Evolutionary conservation across 2,329 filamentous ascomycete species (phyloP), one percentile per base, ranked within the genome.

Genomic region (Talaromyces funiculosus): DNA sequence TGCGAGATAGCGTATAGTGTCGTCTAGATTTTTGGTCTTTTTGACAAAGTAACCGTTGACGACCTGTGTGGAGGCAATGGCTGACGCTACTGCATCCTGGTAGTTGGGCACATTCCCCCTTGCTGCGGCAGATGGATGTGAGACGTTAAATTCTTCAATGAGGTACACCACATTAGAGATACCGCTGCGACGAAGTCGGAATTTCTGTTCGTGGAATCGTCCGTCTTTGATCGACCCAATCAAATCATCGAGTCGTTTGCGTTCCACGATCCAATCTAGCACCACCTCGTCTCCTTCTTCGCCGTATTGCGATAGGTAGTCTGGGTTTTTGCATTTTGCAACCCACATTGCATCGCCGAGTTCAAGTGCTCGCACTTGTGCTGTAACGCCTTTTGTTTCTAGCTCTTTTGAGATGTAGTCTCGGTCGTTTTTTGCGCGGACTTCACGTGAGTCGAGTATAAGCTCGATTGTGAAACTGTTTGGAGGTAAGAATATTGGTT

Each of bases 201-300:
- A 93, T 70, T 94, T 93, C 70, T 94, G 90, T 71, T 94, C 90
- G 66, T 88, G 87, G 67, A 92, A 93, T 2, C 90, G 85, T 1
- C 89, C 89, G 64, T 93, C 90, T 72, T 89, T 91, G 75, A 94
- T 90, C 63, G 88, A 92, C 55, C 82, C 78, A n/a, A 93, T 82
- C 51, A 94, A 77, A 71, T 94, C 90, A 68, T 93, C 90, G 0
- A 92, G 81, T 8, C 90, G 82, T 71, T 94, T 94, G 63, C 90
- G 82, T 74, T 94, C 90, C 1, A 92, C 83, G 47, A 94, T 90
- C 81, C 87, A 90, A 72, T 93, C 90, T 4, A 94, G 78, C 51
- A 91, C 84, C 12, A 93, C 75, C 71, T 92, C 89, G 16, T 87
- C 85, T 14, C 73, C 73, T 70, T 78, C 77, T 62, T 79, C 77